Conservation (phyloP, 208 protist genomes). For the Wallacemonas sp. region DNA sequence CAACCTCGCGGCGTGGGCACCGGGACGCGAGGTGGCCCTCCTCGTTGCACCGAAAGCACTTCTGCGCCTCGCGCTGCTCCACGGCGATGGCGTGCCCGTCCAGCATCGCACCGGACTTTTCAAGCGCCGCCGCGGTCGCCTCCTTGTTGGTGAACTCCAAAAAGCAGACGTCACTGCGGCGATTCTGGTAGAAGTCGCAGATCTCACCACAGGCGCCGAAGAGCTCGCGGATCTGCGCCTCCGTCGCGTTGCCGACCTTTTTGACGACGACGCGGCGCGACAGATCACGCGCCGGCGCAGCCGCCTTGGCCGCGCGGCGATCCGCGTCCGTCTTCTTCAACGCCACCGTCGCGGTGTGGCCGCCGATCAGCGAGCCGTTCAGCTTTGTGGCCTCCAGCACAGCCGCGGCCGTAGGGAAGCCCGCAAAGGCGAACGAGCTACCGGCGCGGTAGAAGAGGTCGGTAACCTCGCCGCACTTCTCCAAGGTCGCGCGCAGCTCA, state of each 20-base stretch:
- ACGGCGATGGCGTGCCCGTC: constrained; percentile 35
- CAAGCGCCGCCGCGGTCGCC: constrained; percentile 40
- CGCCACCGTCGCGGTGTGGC: constrained; percentile 43
- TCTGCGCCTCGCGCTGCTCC: constrained; percentile 45
- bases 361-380: constrained; percentile 43
- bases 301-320: constrained; percentile 16
- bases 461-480: constrained; percentile 36
- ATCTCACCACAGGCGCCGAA: constrained; percentile 55
- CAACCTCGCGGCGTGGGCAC: constrained; percentile 32
- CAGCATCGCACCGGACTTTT: constrained; percentile 40
- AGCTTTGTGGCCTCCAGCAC: constrained; percentile 56
- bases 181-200: constrained; percentile 50
- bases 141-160: constrained; percentile 46
- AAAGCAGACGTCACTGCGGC: constrained; percentile 55
- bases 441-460: constrained; percentile 45
- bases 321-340: constrained; percentile 24
- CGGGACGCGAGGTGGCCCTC: constrained; percentile 64
- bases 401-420: constrained; percentile 38
- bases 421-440: constrained; percentile 51
- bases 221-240: constrained; percentile 46
- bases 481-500: constrained; percentile 49
- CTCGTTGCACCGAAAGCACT: constrained; percentile 67
- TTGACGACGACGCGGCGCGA: constrained; percentile 57
- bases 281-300: not conserved
- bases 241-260: constrained; percentile 28